Evolutionary conservation across 1,284 basidiomycete species (phyloP).

Genomic region (Phylloporus gajari): DNA sequence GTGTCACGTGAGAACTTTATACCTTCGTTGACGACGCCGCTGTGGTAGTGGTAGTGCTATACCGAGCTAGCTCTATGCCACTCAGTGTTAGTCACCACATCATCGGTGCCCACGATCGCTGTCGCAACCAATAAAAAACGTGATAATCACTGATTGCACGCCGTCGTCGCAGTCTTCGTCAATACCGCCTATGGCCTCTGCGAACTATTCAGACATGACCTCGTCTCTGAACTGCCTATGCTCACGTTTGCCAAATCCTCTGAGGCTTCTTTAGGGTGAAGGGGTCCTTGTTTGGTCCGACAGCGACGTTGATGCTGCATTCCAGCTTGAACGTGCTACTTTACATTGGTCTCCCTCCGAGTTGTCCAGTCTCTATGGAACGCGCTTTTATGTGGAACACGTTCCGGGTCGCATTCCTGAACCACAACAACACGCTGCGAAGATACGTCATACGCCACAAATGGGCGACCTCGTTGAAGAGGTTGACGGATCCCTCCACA

Average conservation of each 20-base stretch:
- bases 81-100: too few relatives aligned
- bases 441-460: conserved; percentile 84
- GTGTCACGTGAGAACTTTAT: too few relatives aligned
- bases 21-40: too few relatives aligned
- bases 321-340: conserved; percentile 81
- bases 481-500: conserved; percentile 64
- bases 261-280: conserved; percentile 87
- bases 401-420: conserved; percentile 88
- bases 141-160: too few relatives aligned
- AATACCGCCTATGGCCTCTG: too few relatives aligned
- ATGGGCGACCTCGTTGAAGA: conserved; percentile 78
- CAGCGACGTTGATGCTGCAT: conserved; percentile 83
- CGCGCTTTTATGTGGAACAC: conserved; percentile 94
- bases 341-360: conserved; percentile 83
- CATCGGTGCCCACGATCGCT: too few relatives aligned
- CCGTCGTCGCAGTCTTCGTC: too few relatives aligned
- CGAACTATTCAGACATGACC: conserved; percentile 84
- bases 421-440: conserved; percentile 74
- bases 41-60: too few relatives aligned
- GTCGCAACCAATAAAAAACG: too few relatives aligned
- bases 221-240: conserved; percentile 85
- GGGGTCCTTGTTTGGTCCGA: conserved; percentile 82
- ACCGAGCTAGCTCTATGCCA: too few relatives aligned
- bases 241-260: conserved; percentile 80
- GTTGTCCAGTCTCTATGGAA: conserved; percentile 82